Base-by-base conservation (phyloP, 2,329 filamentous ascomycete species). In the Aspergillus proliferans region DNA sequence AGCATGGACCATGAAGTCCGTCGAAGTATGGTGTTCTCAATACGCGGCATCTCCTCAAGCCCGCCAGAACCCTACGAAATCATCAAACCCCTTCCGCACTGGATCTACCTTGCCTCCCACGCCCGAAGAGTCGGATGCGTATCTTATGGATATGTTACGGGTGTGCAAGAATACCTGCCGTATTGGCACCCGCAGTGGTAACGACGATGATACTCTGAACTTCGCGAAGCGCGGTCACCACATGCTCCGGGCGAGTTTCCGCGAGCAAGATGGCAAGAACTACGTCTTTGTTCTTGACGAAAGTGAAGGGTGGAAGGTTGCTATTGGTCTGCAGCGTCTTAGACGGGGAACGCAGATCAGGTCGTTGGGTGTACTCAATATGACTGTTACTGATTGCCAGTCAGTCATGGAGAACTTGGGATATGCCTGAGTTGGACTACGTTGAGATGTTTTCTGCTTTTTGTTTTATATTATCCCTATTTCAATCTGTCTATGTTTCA, bases 1-100 rank as follows among this genome's bases (percentile, higher is more conserved):
- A 71, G 91, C 92, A 22, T 97, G 93, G 93, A 95, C 90, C 40
- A 81, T 98, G 71, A 96, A 95, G 73, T 76, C 86, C 56, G 83
- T 94, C 69, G 93, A 97, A 80, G 85, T 93, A 75, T 88, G 86
- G 82, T 90, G 85, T 63, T 78, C 81, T 62, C 81, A 85, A 67
- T 73, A 80, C 66, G 74, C 73, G 64, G 66, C 38, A 21, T 19
- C 69, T 57, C 69, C 68, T 59, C 67, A 68, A 56, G 60, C 71
- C 72, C 54, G 47, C 43, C 52, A 51, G 21, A 53, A 53, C 28
- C 54, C 58, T 12, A 46, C 56, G 15, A 70, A 68, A 51, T 51
- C 61, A 36, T 61, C 51, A 47, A 64, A 60, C 30, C 59, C 60
- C 24, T 70, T 70, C 50, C 61, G 65, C 45, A 76, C 77, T 52